phyloP scores from a whole-genome alignment of 371 early-diverging fungal genomes.

The Mortierella sp. region DNA sequence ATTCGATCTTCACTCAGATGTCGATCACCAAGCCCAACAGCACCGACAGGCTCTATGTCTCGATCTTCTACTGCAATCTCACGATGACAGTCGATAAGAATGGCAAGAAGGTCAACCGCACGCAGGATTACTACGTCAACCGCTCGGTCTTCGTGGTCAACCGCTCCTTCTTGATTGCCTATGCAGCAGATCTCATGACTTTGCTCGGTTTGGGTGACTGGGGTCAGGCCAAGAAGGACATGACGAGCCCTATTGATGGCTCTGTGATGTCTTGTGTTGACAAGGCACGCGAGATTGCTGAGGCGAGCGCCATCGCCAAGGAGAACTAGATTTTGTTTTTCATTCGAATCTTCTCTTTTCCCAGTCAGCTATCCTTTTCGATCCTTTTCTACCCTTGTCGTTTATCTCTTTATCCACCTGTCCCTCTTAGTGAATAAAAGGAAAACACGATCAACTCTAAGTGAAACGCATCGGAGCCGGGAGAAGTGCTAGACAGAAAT shows the following conservation, averaged over 20 bases:
- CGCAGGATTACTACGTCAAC: slow-evolving; percentile 3
- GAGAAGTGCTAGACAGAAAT: no score
- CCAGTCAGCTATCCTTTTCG: no score
- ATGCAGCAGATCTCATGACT: not conserved
- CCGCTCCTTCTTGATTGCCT: not conserved
- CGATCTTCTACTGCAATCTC: slow-evolving; percentile 1
- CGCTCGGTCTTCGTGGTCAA: not conserved
- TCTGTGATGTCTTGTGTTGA: not conserved
- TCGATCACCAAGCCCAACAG: not conserved
- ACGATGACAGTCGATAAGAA: not conserved
- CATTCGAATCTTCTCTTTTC: not conserved
- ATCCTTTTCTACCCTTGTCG: no score
- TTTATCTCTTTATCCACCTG: no score
- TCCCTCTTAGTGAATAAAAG: no score
- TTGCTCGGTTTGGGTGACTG: not conserved
- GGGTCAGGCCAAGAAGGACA: not conserved
- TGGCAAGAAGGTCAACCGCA: not conserved
- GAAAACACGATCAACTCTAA: no score
- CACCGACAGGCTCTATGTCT: not conserved
- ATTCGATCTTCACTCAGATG: slow-evolving; percentile 7
- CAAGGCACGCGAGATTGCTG: not conserved
- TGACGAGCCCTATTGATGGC: not conserved
- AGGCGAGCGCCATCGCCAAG: not conserved
- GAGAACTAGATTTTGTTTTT: not conserved
- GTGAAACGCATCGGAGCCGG: no score